Evolutionary conservation across 805 yeast species (phyloP), one percentile per base, ranked within the genome.

Genomic region (Ascoidea rubescens): DNA sequence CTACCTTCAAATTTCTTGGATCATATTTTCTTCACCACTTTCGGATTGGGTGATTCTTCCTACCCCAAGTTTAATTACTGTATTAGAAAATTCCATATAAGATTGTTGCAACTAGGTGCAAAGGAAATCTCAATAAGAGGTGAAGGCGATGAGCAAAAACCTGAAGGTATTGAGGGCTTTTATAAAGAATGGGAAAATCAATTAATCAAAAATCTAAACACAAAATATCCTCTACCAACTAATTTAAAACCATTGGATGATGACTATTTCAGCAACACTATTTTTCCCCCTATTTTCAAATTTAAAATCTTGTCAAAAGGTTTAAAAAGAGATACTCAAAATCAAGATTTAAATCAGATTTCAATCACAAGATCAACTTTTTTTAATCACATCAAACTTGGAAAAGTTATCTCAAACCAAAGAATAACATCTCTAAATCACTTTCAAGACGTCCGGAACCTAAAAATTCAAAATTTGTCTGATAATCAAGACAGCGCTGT

Each of bases 21-120:
- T 56, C 86, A 82, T 61, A 58, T 87, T 8, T 65, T 69, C 16
- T 72, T 89, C 57, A 77, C 91, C 2, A 75, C 88, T 1, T 84
- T 93, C 61, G 99, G 99, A 0, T 67, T 93, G 1, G 99, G 99
- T 31, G 98, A 93, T 64, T 83, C 96, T 0, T 83, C 95, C 1
- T 93, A 93, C 63, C 87, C 95, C 5, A 78, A 84, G 57, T 93
- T 79, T 67, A 91, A 93, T 66, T 82, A 81, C 72, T 96, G 96
- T n/a, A 78, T 84, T 44, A 77, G 82, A 55, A 90, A 91, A 61
- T 66, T 93, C 16, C 96, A 91, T 63, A 75, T 80, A 28, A 72
- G 99, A 53, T 61, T 91, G 37, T 59, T 72, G 31, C 97, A 91
- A 65, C 70, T 93, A 14, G 98, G 99, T 1, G 96, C 91, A 1